Base-by-base conservation (phyloP, 2,329 filamentous ascomycete species). In the Colletotrichum kahawae region DNA sequence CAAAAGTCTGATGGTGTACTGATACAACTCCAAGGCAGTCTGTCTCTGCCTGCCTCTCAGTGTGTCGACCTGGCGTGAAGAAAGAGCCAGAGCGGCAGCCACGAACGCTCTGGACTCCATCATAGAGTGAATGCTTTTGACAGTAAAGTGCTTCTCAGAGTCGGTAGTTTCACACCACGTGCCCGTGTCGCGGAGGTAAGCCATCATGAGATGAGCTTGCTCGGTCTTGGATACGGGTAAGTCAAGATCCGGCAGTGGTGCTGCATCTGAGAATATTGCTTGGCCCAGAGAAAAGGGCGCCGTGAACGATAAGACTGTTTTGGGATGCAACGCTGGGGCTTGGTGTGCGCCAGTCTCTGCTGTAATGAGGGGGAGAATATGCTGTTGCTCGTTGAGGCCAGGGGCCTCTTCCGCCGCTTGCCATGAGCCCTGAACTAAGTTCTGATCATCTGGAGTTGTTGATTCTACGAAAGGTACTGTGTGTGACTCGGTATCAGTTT, bases 151-250 rank as follows among this genome's bases (percentile, higher is more conserved):
- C 29, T 48, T 63, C 7, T 73, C 60, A 1, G 74, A 76, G 6
- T 76, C 74, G 9, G 74, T 76, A 9, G 74, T 76, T 24, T 76
- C 70, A 43, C 74, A 76, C 74, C 74, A 77, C 27, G 60, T 63
- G 16, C 51, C 75, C 2, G 66, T 73, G 12, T 75, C 71, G 29
- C 60, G 60, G 4, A 77, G 31, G 31, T 65, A 70, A 3, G 67
- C 67, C 16, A 27, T 34, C 27, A 70, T 33, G 18, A 70, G 57
- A 16, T 33, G 60, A 21, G 60, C 67, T 18, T 60, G 57, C 21
- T 29, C 31, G 21, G 18, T 36, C 12, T 63, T 43, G 16, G 67
- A 70, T 16, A 70, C 27, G 24, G 67, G 67, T 6, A 63, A 29
- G 38, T 43, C 57, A 5, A 43, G 57, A 13, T 63, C 67, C 13